A percentile compares a stretch with the other conserved stretches of the same genome.
Evolutionary conservation across 805 yeast genomes (phyloP).

Genomic region (Starmerella apicola): DNA sequence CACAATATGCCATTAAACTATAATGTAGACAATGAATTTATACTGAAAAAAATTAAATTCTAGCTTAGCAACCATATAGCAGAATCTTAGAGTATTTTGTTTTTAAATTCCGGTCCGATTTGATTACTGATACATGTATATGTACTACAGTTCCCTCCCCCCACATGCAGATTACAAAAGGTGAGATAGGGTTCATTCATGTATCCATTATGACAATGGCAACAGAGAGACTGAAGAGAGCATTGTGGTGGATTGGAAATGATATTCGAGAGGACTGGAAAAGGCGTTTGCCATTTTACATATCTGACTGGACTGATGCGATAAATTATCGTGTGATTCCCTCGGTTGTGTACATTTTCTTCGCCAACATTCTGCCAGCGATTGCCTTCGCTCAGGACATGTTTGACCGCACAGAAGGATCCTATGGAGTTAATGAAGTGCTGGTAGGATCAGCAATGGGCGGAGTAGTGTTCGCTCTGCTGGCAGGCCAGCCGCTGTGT

Average conservation of each 20-base stretch:
- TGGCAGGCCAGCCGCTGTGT: constrained; percentile 84
- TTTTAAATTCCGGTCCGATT: too few relatives aligned
- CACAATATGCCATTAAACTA: too few relatives aligned
- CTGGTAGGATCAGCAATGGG: constrained; percentile 74
- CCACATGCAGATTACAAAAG: too few relatives aligned
- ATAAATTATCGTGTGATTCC: constrained; percentile 81
- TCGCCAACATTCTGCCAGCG: constrained; percentile 84
- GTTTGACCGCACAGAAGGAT: constrained; percentile 79
- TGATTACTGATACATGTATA: too few relatives aligned
- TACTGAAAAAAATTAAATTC: too few relatives aligned
- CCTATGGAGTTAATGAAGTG: constrained; percentile 88
- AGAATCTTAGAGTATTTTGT: too few relatives aligned
- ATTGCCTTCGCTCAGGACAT: constrained; percentile 93
- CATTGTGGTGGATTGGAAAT: background rate
- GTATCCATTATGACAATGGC: too few relatives aligned
- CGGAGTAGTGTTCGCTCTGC: constrained; percentile 74
- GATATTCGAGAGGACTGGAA: constrained; percentile 14
- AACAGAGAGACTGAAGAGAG: too few relatives aligned
- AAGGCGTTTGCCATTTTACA: constrained; percentile 43
- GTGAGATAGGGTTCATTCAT: too few relatives aligned
- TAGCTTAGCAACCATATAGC: too few relatives aligned
- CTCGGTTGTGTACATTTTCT: constrained; percentile 65
- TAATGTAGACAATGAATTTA: too few relatives aligned
- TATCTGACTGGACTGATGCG: constrained; percentile 73
- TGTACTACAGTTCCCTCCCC: too few relatives aligned